A percentile compares a stretch with the other conserved stretches of the same genome.
Evolutionary conservation across 768 basidiomycete genomes (phyloP).

Genomic region (Trametes punicea): DNA sequence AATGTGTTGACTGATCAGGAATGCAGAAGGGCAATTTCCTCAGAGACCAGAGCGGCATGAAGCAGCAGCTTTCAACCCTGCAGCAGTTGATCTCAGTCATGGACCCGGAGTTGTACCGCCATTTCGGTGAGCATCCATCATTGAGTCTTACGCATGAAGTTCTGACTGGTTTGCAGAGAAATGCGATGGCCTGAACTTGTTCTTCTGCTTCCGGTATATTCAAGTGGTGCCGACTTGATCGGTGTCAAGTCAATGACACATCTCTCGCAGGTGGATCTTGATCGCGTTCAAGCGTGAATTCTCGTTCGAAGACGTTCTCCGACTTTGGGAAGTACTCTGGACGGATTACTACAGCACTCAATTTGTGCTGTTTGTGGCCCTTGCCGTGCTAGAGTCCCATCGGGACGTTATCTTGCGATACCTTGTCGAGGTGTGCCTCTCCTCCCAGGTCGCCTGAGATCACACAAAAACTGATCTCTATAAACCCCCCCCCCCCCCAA

Average conservation of each 20-base stretch:
- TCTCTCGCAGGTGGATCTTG: slow-evolving; percentile 69
- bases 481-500: not conserved
- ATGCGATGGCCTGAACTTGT: slow-evolving; percentile 85
- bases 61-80: slow-evolving; percentile 82
- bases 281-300: slow-evolving; percentile 98
- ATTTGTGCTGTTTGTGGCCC: slow-evolving; percentile 91
- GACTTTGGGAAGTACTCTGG: slow-evolving; percentile 93
- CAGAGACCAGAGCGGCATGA: slow-evolving; percentile 97
- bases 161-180: slow-evolving; percentile 52
- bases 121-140: slow-evolving; percentile 64
- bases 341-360: slow-evolving; percentile 85
- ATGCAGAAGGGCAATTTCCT: slow-evolving; percentile 89
- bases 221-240: not conserved
- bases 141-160: not conserved
- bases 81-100: slow-evolving; percentile 90
- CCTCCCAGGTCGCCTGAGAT: too few relatives aligned
- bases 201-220: slow-evolving; percentile 94
- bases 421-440: slow-evolving; percentile 86
- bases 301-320: slow-evolving; percentile 83
- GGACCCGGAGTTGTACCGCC: slow-evolving; percentile 94
- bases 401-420: slow-evolving; percentile 94
- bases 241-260: not conserved
- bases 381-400: slow-evolving; percentile 93
- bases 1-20: not conserved
- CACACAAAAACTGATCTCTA: not conserved